A percentile compares a stretch with the other conserved stretches of the same genome.
Conservation (phyloP, 2,329 filamentous ascomycete genomes). For the Clonostachys sp. region DNA sequence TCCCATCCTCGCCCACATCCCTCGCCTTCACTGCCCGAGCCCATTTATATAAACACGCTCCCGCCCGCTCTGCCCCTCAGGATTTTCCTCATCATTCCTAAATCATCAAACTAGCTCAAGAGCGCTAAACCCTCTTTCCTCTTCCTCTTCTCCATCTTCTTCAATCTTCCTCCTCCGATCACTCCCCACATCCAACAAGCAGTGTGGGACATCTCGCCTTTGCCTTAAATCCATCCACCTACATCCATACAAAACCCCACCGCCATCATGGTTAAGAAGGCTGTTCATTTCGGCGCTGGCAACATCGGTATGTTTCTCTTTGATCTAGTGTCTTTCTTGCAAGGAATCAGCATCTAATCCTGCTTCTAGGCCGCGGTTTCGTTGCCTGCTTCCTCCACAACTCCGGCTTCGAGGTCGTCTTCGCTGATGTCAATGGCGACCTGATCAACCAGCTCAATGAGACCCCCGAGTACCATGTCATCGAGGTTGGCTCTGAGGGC, state of each 20-base stretch:
- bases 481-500: constrained; percentile 83
- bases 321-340: constrained; percentile 6
- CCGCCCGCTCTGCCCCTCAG: no score
- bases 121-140: not conserved
- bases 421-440: constrained; percentile 85
- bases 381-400: constrained; percentile 91
- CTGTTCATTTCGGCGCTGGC: constrained; percentile 81
- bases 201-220: no score
- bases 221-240: not conserved
- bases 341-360: constrained; percentile 6
- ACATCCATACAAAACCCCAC: not conserved
- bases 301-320: constrained; percentile 60
- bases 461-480: constrained; percentile 78
- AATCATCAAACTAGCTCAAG: no score
- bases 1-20: no score
- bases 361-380: constrained; percentile 62
- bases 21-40: no score
- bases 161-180: not conserved
- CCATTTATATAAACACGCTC: no score
- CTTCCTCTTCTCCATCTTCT: not conserved
- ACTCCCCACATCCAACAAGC: not conserved
- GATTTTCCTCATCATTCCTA: no score
- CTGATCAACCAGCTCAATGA: constrained; percentile 78
- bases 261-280: constrained; percentile 54
- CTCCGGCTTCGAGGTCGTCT: constrained; percentile 92